Base-by-base conservation (phyloP, 192 early-diverging fungal genomes). In the Coemansia sp. region DNA sequence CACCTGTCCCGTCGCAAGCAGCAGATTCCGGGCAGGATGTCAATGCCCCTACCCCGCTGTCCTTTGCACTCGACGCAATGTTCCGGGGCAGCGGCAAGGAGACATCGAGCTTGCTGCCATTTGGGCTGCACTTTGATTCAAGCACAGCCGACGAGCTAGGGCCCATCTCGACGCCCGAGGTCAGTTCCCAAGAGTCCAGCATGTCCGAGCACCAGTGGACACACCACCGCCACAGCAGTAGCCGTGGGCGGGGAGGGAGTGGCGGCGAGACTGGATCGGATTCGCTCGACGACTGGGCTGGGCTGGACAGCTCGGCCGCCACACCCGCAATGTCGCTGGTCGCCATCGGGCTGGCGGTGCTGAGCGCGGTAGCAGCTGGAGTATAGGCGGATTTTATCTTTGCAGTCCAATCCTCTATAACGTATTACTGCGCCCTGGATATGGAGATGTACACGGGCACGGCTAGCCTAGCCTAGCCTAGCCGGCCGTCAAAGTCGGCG, bases 11-110 rank as follows among this genome's bases (percentile, higher is more conserved):
- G n/a, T n/a, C n/a, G n/a, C n/a, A n/a, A n/a, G n/a, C n/a, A n/a
- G n/a, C n/a, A n/a, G n/a, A n/a, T n/a, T n/a, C n/a, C n/a, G n/a
- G n/a, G 13, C 21, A 17, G 31, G 16, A 17, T 2, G 30, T 31
- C 7, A 45, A 42, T 11, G 31, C 19, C 0, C 28, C 51, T 0
- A 51, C 49, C 6, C 59, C 67, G 14, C 26, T 70, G 25, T 56
- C 54, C 1, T 63, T 70, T 58, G 60, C 58, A 16, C 43, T 61
- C 26, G 61, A 68, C 30, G 66, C 52, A n/a, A 34, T 68, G 49
- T 53, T 56, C 41, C 52, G 20, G 23, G 49, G 31, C 22, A 48
- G 22, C 22, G 19, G 19, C 3, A 39, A 16, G 8, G 34, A 34
- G 3, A 21, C 4, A 32, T 37, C 52, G n/a, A 45, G 35, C 28